Conservation (phyloP, 2,329 filamentous ascomycete species). For the Monilinia polystroma region DNA sequence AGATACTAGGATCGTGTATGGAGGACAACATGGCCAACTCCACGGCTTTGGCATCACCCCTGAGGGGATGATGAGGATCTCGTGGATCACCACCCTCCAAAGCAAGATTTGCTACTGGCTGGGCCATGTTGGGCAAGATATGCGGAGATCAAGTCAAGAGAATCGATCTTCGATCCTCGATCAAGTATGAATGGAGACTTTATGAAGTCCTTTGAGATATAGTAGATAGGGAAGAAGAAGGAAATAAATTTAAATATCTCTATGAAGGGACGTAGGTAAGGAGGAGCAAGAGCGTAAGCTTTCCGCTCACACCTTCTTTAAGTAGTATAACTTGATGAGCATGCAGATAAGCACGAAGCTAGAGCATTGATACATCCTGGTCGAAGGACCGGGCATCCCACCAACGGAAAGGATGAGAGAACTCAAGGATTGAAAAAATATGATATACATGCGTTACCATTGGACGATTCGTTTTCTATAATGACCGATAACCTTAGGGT, state of each 20-base stretch:
- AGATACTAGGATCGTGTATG: conserved; percentile 37
- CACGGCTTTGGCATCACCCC: conserved; percentile 22
- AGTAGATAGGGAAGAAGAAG: background rate
- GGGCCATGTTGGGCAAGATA: conserved; percentile 26
- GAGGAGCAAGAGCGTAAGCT: background rate
- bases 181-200: background rate
- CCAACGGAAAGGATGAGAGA: conserved; percentile 1
- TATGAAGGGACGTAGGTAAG: background rate
- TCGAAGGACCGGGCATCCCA: background rate
- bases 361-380: background rate
- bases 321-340: conserved; percentile 11
- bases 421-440: background rate
- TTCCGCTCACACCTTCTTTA: background rate
- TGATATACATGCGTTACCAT: background rate
- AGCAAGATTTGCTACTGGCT: conserved; percentile 29
- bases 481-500: background rate
- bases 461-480: background rate
- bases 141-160: background rate
- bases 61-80: conserved; percentile 27
- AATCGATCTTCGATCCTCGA: background rate
- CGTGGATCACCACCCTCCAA: conserved; percentile 35
- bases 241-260: background rate
- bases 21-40: conserved; percentile 23
- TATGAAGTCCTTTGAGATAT: background rate
- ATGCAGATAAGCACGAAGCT: conserved; percentile 12